A percentile compares a stretch with the other conserved stretches of the same genome.
Evolutionary conservation across 108 stramenopile species (phyloP).

Genomic region (Conticribra guillardii): DNA sequence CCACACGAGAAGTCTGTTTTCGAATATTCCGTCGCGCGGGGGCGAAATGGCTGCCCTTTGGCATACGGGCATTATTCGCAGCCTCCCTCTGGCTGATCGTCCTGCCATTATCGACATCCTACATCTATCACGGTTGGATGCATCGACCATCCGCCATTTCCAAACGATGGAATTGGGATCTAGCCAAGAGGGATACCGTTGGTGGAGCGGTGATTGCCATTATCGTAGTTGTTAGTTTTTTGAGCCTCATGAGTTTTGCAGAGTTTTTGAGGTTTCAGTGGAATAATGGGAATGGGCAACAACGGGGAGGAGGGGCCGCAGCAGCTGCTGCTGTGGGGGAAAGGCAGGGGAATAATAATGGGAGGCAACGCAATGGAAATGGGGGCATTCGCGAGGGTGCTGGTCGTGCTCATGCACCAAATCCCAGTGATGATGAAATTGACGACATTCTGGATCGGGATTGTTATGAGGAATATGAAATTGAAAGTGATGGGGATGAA

Average conservation of each 20-base stretch:
- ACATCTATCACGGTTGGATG: constrained; percentile 92
- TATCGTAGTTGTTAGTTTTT: constrained; percentile 84
- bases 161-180: constrained; percentile 54
- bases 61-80: constrained; percentile 62
- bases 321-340: constrained; percentile 12
- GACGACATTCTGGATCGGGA: constrained; percentile 35
- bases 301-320: constrained; percentile 23
- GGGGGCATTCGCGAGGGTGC: constrained; percentile 38
- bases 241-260: constrained; percentile 92
- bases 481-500: constrained; percentile 7
- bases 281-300: constrained; percentile 12
- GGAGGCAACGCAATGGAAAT: too few relatives aligned
- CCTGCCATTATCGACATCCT: constrained; percentile 82
- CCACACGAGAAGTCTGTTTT: constrained; percentile 63
- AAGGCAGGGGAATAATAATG: constrained; percentile 37
- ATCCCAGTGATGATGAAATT: constrained; percentile 41
- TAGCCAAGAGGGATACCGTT: constrained; percentile 67
- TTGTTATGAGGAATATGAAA: constrained; percentile 11
- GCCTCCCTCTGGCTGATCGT: constrained; percentile 82
- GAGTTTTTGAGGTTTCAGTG: constrained; percentile 91
- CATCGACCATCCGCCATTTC: constrained; percentile 66
- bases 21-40: constrained; percentile 69
- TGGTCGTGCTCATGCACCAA: constrained; percentile 6
- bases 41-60: constrained; percentile 81
- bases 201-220: constrained; percentile 83